These are phyloP conservation scores for Aegilops speltoides DNA, from an alignment of 176 grass and related monocot species.

Conservation along the genomic window DNA sequence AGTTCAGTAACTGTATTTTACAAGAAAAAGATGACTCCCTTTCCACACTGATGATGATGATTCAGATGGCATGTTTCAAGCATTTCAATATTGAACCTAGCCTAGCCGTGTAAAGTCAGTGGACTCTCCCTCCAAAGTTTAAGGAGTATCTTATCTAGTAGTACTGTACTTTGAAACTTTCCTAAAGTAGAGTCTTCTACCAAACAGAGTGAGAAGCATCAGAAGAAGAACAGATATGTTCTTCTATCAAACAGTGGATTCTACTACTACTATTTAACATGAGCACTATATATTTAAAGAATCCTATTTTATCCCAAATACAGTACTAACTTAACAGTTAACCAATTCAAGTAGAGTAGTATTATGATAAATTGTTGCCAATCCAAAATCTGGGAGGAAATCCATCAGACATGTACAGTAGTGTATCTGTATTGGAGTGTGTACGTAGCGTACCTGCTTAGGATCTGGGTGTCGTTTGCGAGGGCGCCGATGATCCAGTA, in stretches of 20 bases:
- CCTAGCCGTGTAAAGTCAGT: not conserved
- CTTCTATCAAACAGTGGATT: not conserved
- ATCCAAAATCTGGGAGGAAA: too few species aligned
- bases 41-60: not conserved
- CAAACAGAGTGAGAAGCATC: not conserved
- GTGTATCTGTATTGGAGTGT: too few species aligned
- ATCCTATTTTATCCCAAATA: too few species aligned
- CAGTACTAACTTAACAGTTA: too few species aligned
- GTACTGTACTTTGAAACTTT: not conserved
- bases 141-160: not conserved
- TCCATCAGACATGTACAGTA: too few species aligned
- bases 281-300: too few species aligned
- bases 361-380: too few species aligned
- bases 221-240: not conserved
- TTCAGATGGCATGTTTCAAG: not conserved
- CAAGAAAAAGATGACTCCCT: not conserved
- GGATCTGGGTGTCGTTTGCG: slow-evolving; percentile 65
- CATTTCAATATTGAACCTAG: not conserved
- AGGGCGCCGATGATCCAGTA: slow-evolving; percentile 90
- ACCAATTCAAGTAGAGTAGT: too few species aligned
- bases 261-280: not conserved
- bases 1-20: not conserved
- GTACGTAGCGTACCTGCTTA: slow-evolving; percentile 59
- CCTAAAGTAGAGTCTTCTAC: not conserved
- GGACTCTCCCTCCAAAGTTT: not conserved